Evolutionary conservation across 1,284 basidiomycete species (phyloP), one percentile per base, ranked within the genome.

Genomic region (Ganoderma lingzhi): DNA sequence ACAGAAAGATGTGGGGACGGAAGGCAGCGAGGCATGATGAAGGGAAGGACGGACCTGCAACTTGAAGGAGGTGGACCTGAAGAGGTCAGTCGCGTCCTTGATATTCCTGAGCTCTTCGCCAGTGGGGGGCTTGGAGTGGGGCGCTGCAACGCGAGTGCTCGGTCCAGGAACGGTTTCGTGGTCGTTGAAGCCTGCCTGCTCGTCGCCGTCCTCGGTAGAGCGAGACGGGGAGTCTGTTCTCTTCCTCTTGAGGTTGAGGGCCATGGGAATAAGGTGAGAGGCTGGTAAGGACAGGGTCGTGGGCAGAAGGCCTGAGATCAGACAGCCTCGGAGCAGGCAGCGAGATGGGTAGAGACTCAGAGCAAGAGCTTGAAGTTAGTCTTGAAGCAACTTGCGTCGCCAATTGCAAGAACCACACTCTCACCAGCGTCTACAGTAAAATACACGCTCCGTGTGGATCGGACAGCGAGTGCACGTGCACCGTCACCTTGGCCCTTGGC

Each of bases 21-120:
- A 65, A n/a, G 6, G 6, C 53, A 41, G 39, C 30, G 44, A n/a
- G 6, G 63, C 15, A 61, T 15, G 23, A 39, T 28, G 30, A 62
- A 19, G n/a, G 67, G 44, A 19, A 6, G 28, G 2, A 75, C 83
- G 51, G 64, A 92, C 93, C 84, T 96, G 92, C 9, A 96, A 84
- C 78, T 95, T 96, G 83, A 98, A 95, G 1, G 95, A 88, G 65
- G 88, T 93, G 0, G 95, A 96, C 75, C 88, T 86, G 78, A 93
- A 95, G 19, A 98, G 84, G 69, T 96, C 91, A 35, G 89, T 85
- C 8, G 95, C 89, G 77, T 95, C 89, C 78, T 91, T 93, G 70
- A 96, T 90, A 6, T 82, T 83, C 69, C 92, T 87, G 61, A 97
- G 84, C 79, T 97, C 95, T 70, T 92, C 86, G 45, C 90, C 89